Evolutionary conservation across 139 green algal species (phyloP), one percentile per base, ranked within the genome.

Genomic region (Microglena sp.): DNA sequence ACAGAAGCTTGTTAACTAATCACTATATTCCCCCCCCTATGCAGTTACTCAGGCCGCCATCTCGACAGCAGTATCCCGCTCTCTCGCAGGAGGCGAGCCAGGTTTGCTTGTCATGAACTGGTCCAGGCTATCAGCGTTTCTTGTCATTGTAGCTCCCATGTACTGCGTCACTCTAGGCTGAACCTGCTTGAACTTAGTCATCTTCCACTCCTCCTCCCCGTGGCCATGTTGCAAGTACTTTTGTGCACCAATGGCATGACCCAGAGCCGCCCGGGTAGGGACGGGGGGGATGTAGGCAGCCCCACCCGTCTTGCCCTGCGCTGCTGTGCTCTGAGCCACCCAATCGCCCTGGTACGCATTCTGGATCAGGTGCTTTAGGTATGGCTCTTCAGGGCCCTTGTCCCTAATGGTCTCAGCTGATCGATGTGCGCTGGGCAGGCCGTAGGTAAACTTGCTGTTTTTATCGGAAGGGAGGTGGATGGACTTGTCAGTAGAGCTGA

Each of bases 321-420:
- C 26, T 60, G 3, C 7, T 28, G 15, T 28, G 3, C 33, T 28
- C 54, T 21, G 7, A 26, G 33, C 2, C 54, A 24, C 27, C 7
- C 7, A 50, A 18, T 15, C 18, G 11, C 11, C 40, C 40, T 50
- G 40, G 40, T 28, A 83, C 0, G 72, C 76, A 2, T 72, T 72
- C 65, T 83, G 76, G 35, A 83, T 68, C 26, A 83, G 55, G 44
- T 77, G 71, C 72, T 83, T 78, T 27, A 83, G 56, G 5, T 55
- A 61, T 2, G 76, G 72, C 74, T 83, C 76, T 11, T 74, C 66
- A 0, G 72, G 71, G 2, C 76, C 74, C 15, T 29, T 33, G 0
- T 62, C 43, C 5, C 74, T 60, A 15, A 72, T 33, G 4, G 69
- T 50, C 45, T 81, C 66, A 4, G 62, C 61, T 5, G 45, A 71